Conservation (phyloP, 176 grass and related monocot species). For the Ensete ventricosum region DNA sequence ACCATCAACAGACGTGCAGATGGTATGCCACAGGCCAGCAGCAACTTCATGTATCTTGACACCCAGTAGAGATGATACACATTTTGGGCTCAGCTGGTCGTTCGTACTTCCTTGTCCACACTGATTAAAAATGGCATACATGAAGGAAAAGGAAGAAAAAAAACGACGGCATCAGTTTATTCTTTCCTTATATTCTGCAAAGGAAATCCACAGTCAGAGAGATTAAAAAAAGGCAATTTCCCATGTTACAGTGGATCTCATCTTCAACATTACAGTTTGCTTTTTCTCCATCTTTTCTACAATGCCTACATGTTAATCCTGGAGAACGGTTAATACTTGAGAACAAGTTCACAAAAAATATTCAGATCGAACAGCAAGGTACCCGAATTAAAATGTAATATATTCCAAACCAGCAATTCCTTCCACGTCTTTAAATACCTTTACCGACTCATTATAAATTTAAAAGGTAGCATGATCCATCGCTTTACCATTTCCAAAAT, state of each 20-base stretch:
- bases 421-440: background rate
- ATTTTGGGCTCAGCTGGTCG: constrained; percentile 79
- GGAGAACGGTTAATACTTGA: constrained; percentile 14
- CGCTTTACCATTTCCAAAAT: background rate
- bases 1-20: constrained; percentile 83
- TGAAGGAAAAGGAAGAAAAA: constrained; percentile 13
- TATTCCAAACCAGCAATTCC: constrained; percentile 7
- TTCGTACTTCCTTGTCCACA: constrained; percentile 92
- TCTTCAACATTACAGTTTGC: constrained; percentile 25
- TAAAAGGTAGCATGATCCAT: constrained; percentile 1
- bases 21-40: constrained; percentile 88
- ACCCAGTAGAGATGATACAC: constrained; percentile 87
- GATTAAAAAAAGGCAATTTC: constrained; percentile 21
- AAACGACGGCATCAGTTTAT: background rate
- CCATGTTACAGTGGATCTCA: constrained; percentile 19
- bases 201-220: background rate
- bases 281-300: constrained; percentile 32
- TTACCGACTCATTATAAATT: background rate
- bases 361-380: background rate
- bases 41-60: constrained; percentile 71
- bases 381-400: background rate
- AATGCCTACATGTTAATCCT: constrained; percentile 27
- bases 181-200: background rate
- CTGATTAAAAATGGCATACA: constrained; percentile 33
- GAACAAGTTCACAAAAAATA: background rate